Evolutionary conservation across 2,329 filamentous ascomycete species (phyloP), one percentile per base, ranked within the genome.

Genomic region (Paecilomyces sp.): DNA sequence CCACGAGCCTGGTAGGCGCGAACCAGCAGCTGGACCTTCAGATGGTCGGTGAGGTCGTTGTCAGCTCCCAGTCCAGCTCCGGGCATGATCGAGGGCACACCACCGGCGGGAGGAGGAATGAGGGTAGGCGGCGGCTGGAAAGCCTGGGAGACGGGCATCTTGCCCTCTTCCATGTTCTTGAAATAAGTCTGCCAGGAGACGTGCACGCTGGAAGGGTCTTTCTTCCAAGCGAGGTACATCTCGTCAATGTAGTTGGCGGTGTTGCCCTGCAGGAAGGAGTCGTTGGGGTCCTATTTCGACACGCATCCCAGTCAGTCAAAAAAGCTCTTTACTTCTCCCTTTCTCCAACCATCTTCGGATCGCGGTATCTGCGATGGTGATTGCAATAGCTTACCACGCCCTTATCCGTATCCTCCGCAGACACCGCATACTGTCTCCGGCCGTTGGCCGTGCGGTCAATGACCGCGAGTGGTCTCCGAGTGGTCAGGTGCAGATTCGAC

Each of bases 181-280:
- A 99, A 99, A 85, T 99, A 99, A 74, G 95, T 88, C 81, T 96
- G 93, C 94, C 94, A 99, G 76, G 94, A 99, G 70, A 96, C 84
- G 79, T 99, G 94, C 61, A 99, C 94, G 73, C 91, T 96, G 70
- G 87, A 85, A 57, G 94, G 92, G 70, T 99, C 92, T 65, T 90
- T 83, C 80, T 93, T 96, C 94, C 94, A 99, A 75, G 92, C 88
- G 81, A 97, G 82, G 79, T 99, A 99, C 94, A 99, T 99, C 82
- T 97, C 94, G 77, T 99, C 94, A 75, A 99, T 91, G 81, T 99
- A 99, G 82, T 96, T 97, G 78, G 94, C 94, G 62, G 93, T 94
- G 82, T 91, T 97, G 67, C 94, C 94, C 64, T 92, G 91, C 63
- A 99, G 85, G 83, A 99, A 99, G 80, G 88, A 96, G 79, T 99